These are phyloP conservation scores for Colletotrichum gigasporum DNA, from an alignment of 2,329 filamentous ascomycete genomes.

Conservation along the genomic window DNA sequence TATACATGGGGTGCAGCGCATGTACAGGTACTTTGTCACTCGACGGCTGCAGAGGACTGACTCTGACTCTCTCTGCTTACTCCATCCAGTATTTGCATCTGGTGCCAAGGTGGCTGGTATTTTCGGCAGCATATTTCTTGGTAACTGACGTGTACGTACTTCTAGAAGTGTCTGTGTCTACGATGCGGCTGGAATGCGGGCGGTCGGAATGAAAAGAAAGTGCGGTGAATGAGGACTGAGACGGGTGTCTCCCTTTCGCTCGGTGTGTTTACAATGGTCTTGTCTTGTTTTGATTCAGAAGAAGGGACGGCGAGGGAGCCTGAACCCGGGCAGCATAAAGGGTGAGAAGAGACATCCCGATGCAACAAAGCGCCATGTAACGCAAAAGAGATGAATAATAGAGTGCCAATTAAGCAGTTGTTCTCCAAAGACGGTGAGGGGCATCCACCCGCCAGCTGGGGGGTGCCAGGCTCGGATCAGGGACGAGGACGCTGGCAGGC, in stretches of 20 bases:
- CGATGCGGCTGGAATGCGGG: not conserved
- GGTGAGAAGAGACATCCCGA: not conserved
- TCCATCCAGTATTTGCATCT: too few relatives aligned
- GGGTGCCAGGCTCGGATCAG: conserved; percentile 8
- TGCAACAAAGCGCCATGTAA: conserved; percentile 16
- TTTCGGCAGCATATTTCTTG: conserved; percentile 8
- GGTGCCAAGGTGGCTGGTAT: conserved; percentile 15
- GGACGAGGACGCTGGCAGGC: too few relatives aligned
- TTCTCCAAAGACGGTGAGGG: conserved; percentile 6
- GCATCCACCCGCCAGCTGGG: conserved; percentile 14
- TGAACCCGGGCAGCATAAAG: not conserved
- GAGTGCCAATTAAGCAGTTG: conserved; percentile 8
- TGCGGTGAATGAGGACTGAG: conserved; percentile 15
- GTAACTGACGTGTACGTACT: too few relatives aligned
- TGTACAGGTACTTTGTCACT: not conserved
- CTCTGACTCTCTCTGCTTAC: too few relatives aligned
- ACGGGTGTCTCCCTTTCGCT: not conserved
- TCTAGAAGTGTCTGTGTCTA: not conserved
- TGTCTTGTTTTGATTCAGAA: conserved; percentile 19
- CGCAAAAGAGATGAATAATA: conserved; percentile 12
- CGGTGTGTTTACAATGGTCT: conserved; percentile 4
- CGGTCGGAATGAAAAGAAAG: not conserved
- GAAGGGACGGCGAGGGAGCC: not conserved
- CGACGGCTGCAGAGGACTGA: conserved; percentile 19
- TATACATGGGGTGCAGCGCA: not conserved